Evolutionary conservation across 2,329 filamentous ascomycete genomes (phyloP), one percentile per base, ranked within the genome.

Genomic region (Onygenales sp.): DNA sequence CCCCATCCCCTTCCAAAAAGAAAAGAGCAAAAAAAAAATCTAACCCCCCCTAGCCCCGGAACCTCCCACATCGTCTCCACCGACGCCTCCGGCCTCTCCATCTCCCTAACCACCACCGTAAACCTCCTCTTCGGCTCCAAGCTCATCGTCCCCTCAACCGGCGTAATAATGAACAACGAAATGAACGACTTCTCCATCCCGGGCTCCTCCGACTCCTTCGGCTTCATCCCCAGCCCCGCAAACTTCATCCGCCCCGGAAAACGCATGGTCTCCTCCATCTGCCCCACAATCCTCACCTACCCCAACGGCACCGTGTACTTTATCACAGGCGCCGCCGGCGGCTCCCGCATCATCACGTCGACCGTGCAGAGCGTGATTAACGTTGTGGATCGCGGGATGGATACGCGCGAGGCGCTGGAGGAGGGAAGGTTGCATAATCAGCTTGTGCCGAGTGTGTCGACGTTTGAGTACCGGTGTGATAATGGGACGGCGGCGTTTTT

Each of bases 111-210:
- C 0, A 93, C 89, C 0, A 96, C 92, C 0, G 76, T 96, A 53
- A 96, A 96, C 68, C 76, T 93, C 4, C 77, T 93, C 2, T 97
- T 95, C 62, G 92, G 92, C 45, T 85, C 84, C 32, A 77, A 83
- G 17, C 68, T 95, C 58, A 82, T 95, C 70, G 86, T 92, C 0
- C 88, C 89, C 0, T 79, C 85, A 60, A 91, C 89, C 0, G 91
- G 91, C 14, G 78, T 95, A 54, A 88, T 94, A 52, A 81, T 94
- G 74, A 81, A 81, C 59, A 75, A 80, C 57, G 75, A 80, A 58
- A 81, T 81, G 78, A 75, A 81, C 69, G 89, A 95, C 72, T 96
- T 96, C 74, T 88, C 85, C 48, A 90, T 95, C 62, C 91, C 92
- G 0, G 82, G 82, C 51, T 73, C 78, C 1, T 78, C 77, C 54